phyloP scores from a whole-genome alignment of 129 eudicot species.

The Lonicera japonica region DNA sequence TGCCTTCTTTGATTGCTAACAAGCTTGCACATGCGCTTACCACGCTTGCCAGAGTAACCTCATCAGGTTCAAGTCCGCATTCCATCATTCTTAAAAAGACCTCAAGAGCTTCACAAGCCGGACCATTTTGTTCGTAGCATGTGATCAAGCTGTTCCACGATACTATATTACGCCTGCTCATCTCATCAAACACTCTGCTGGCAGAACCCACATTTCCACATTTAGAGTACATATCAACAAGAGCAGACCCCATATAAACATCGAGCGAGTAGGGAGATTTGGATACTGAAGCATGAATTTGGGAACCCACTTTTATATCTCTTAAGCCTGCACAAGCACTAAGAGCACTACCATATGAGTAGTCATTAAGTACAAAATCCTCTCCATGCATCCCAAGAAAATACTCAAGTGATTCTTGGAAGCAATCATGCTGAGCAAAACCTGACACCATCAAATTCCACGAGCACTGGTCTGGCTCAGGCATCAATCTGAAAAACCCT shows the following conservation, averaged over 20 bases:
- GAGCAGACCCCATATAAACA: conserved; percentile 39
- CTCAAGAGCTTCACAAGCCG: conserved; percentile 25
- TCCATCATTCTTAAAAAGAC: conserved; percentile 24
- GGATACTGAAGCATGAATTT: conserved; percentile 24
- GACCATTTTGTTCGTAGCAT: conserved; percentile 39
- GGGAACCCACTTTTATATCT: conserved; percentile 28
- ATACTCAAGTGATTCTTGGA: conserved; percentile 23
- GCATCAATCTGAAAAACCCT: conserved; percentile 18
- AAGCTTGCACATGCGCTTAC: conserved; percentile 37
- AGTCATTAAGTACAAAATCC: conserved; percentile 30
- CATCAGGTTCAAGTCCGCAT: conserved; percentile 21
- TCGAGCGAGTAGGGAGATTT: conserved; percentile 26
- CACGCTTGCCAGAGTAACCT: conserved; percentile 34
- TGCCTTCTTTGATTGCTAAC: conserved; percentile 19
- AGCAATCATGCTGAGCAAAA: conserved; percentile 26
- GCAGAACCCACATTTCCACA: conserved; percentile 36
- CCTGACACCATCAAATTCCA: conserved; percentile 43
- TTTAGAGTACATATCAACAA: conserved; percentile 37
- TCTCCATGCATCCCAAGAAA: conserved; percentile 28
- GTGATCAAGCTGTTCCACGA: conserved; percentile 41
- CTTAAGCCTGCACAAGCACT: conserved; percentile 34
- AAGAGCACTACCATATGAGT: conserved; percentile 32
- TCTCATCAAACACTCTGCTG: conserved; percentile 23
- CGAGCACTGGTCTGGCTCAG: conserved; percentile 32
- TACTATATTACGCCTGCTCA: conserved; percentile 24